Conservation (phyloP, 2,329 filamentous ascomycete genomes). For the Trichoderma atrobrunneum region DNA sequence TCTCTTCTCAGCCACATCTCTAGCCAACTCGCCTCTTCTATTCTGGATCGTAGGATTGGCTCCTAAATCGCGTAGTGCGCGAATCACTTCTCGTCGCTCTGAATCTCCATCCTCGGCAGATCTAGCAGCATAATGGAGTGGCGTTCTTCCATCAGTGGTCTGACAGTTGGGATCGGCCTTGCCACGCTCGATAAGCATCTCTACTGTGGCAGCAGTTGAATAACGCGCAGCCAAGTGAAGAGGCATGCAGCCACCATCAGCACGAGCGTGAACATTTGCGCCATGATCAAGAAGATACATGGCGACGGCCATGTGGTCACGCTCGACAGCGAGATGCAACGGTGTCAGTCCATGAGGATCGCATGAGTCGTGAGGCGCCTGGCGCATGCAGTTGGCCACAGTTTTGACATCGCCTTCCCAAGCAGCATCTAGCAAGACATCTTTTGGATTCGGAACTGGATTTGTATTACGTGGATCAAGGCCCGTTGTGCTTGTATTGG, state of each 20-base stretch:
- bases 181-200: slow-evolving; percentile 32
- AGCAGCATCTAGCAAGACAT: slow-evolving; percentile 31
- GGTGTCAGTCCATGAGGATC: slow-evolving; percentile 32
- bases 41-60: slow-evolving; percentile 32
- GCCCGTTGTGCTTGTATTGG: background rate
- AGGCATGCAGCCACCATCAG: slow-evolving; percentile 32
- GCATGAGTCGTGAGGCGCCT: slow-evolving; percentile 27
- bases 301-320: slow-evolving; percentile 34
- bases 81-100: slow-evolving; percentile 32
- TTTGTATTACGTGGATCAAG: background rate
- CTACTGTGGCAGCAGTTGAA: slow-evolving; percentile 31
- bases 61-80: slow-evolving; percentile 30
- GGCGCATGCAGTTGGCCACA: slow-evolving; percentile 26
- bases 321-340: slow-evolving; percentile 32
- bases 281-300: slow-evolving; percentile 33
- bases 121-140: slow-evolving; percentile 34
- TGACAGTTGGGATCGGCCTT: slow-evolving; percentile 30
- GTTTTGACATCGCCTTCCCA: slow-evolving; percentile 33
- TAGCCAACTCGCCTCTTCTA: slow-evolving; percentile 28
- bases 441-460: slow-evolving; percentile 22
- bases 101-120: slow-evolving; percentile 31
- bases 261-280: slow-evolving; percentile 28
- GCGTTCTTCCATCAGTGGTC: slow-evolving; percentile 31
- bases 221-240: slow-evolving; percentile 33
- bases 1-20: slow-evolving; percentile 34